Percentiles rank a stretch among this genome's conserved stretches.
These are phyloP conservation scores for Melaleuca quinquenervia DNA, from an alignment of 345 rosid genomes.

Conservation along the genomic window DNA sequence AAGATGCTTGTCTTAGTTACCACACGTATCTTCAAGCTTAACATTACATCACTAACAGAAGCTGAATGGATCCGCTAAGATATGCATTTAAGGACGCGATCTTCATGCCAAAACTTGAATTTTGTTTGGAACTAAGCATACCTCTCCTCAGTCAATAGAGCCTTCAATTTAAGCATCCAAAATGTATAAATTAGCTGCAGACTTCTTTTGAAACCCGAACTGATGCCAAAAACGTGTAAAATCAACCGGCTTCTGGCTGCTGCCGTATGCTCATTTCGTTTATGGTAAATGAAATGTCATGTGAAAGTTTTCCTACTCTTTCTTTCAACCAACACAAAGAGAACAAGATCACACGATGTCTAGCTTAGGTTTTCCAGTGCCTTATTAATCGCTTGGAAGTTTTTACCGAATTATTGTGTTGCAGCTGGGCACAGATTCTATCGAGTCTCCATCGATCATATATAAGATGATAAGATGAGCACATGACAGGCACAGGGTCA, in stretches of 20 bases:
- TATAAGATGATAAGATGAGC: neutral
- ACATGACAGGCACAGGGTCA: neutral
- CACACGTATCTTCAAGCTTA: neutral
- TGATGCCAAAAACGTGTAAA: neutral
- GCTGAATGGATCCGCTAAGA: neutral
- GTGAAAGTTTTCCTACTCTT: neutral
- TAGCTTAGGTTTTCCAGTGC: neutral
- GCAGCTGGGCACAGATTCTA: neutral
- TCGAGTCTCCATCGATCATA: neutral
- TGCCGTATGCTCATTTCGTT: neutral
- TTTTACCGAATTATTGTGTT: neutral
- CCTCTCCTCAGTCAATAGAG: neutral
- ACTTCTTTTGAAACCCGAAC: neutral
- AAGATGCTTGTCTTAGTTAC: neutral
- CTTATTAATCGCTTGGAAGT: neutral
- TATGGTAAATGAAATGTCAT: neutral
- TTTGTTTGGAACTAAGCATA: neutral
- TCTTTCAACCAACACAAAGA: neutral
- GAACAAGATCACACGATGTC: neutral
- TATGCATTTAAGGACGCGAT: neutral
- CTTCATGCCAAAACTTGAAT: neutral
- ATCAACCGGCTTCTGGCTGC: neutral
- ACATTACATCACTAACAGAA: neutral
- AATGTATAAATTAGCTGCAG: neutral
- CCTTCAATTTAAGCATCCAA: neutral